Conservation (phyloP, 2,329 filamentous ascomycete genomes). For the Tolypocladium endophyticum region DNA sequence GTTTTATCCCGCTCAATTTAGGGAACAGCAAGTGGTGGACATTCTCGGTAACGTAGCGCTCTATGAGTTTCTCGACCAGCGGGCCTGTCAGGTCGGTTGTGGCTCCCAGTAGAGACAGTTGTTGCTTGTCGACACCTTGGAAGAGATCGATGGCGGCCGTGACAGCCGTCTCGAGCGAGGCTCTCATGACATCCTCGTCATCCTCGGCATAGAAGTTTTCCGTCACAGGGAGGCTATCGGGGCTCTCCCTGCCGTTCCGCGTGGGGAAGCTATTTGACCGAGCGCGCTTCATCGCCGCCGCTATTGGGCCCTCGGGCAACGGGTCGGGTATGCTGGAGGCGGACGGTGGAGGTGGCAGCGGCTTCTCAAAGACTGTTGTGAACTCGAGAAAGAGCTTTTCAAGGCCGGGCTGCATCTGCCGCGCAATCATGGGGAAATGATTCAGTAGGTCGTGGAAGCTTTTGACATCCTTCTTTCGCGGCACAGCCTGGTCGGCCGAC, state of each 20-base stretch:
- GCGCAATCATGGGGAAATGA: slow-evolving; percentile 88
- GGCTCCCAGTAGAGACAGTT: slow-evolving; percentile 80
- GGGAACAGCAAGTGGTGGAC: slow-evolving; percentile 86
- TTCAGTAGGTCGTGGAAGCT: slow-evolving; percentile 83
- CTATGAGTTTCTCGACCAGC: slow-evolving; percentile 85
- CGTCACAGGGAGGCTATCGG: slow-evolving; percentile 34
- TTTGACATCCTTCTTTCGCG: slow-evolving; percentile 77
- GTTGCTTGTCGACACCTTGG: slow-evolving; percentile 89
- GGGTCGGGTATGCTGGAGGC: slow-evolving; percentile 49
- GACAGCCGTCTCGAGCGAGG: slow-evolving; percentile 81
- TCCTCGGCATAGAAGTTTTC: slow-evolving; percentile 71
- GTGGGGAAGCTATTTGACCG: slow-evolving; percentile 38
- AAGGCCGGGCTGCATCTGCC: slow-evolving; percentile 88
- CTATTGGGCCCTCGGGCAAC: slow-evolving; percentile 43
- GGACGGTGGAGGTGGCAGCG: slow-evolving; percentile 64
- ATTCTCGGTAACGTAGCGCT: slow-evolving; percentile 88
- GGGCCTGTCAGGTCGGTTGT: slow-evolving; percentile 91
- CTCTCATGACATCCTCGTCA: slow-evolving; percentile 83
- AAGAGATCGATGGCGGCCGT: slow-evolving; percentile 92
- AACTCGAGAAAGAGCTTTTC: slow-evolving; percentile 89
- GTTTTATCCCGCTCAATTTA: slow-evolving; percentile 64
- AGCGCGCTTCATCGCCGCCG: slow-evolving; percentile 42
- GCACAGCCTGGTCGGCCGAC: slow-evolving; percentile 30
- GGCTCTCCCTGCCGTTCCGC: slow-evolving; percentile 19
- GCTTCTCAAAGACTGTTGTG: slow-evolving; percentile 72